These are phyloP conservation scores for Ramaria sp. DNA, from an alignment of 768 basidiomycete species.

Conservation along the genomic window DNA sequence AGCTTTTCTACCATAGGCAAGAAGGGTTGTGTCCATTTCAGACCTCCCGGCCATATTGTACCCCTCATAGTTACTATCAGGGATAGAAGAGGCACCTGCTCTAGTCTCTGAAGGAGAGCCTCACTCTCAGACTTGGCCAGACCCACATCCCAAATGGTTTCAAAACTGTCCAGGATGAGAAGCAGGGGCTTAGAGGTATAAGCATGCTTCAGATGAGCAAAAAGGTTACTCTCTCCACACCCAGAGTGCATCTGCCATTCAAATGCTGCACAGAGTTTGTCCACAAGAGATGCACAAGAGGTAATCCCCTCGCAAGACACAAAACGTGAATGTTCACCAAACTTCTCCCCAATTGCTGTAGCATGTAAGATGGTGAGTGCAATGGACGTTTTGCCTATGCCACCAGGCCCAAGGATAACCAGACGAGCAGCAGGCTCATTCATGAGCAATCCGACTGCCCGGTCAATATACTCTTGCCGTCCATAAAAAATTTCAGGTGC, in stretches of 20 bases:
- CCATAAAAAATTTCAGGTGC: neutral
- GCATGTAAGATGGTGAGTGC: no score
- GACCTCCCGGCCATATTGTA: neutral
- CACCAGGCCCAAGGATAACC: no score
- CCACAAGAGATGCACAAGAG: no score
- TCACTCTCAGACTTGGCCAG: slow-evolving; percentile 13
- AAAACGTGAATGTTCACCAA: no score
- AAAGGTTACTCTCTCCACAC: slow-evolving; percentile 17
- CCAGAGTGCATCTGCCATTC: slow-evolving; percentile 14
- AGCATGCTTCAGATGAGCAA: slow-evolving; percentile 1
- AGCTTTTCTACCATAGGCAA: neutral
- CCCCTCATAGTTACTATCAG: slow-evolving; percentile 28
- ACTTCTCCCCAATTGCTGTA: no score
- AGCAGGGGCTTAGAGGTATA: slow-evolving; percentile 17
- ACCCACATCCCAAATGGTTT: slow-evolving; percentile 27
- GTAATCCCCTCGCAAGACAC: no score
- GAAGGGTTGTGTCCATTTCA: slow-evolving; percentile 1
- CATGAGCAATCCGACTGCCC: no score
- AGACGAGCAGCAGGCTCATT: no score
- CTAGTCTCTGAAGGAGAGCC: slow-evolving; percentile 18
- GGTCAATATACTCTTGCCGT: neutral
- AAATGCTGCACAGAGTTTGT: slow-evolving; percentile 18
- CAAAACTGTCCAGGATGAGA: slow-evolving; percentile 30
- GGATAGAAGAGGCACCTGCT: slow-evolving; percentile 18
- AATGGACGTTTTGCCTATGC: no score